Evolutionary conservation across 768 basidiomycete genomes (phyloP), one percentile per base, ranked within the genome.

Genomic region (Suillus discolor): DNA sequence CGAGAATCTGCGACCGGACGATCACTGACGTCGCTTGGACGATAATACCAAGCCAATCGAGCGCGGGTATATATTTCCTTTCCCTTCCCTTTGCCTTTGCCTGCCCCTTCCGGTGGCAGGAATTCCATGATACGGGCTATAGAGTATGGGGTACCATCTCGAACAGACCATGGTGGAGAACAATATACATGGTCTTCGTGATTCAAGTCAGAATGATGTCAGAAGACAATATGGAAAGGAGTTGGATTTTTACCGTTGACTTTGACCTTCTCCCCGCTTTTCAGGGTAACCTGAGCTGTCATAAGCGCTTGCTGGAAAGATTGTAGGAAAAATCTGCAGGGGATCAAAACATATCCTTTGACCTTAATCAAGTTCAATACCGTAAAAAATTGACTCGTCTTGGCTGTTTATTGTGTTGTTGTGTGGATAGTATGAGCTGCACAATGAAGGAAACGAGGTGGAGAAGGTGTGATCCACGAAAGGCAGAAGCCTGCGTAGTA

Each of bases 51-150:
- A 54, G 94, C 94, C 63, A 98, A 84, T 61, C 96, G 89, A 69
- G 95, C 95, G 73, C 93, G 91, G 70, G 91, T 89, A 76, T 87
- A 90, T 20, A 83, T 80, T 74, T 89, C 88, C 72, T 87, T 87
- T 72, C 86, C 86, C 70, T 85, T 85, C 63, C 88, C 88, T 67
- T 84, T 82, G 64, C 86, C 87, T 78, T 87, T 92, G 45, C 87
- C 81, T 47, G 82, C 81, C 62, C 90, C 89, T 76, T 90, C 88
- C 12, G 93, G 89, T 41, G 92, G 91, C 20, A 98, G 83, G 73
- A 98, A 96, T 79, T 96, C 94, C 91, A 99, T 97, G 80, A 99
- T 94, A 71, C 97, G 89, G 59, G 93, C 96, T 66, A 99, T 88
- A 51, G 93, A 92, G 79, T 97, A 99, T 65, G 97, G 96, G 67